Percentiles rank a stretch among this genome's conserved stretches.
These are phyloP conservation scores for Clavariopsis aquatica DNA, from an alignment of 495 filamentous ascomycete species.

Conservation along the genomic window DNA sequence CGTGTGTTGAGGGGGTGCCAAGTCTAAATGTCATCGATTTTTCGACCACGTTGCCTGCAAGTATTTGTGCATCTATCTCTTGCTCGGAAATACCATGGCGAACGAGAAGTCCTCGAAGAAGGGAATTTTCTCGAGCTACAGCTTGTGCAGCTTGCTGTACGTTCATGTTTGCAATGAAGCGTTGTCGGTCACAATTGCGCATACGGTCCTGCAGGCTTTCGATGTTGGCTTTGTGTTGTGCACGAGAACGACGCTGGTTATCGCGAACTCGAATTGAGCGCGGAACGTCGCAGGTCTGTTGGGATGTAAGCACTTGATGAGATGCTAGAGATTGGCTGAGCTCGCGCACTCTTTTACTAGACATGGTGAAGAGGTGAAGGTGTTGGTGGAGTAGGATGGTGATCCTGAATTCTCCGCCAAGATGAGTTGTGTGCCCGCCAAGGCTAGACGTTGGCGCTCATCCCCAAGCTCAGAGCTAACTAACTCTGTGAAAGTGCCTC, in stretches of 20 bases:
- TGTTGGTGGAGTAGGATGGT: no score
- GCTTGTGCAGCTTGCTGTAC: slow-evolving; percentile 19
- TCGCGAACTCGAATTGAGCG: slow-evolving; percentile 19
- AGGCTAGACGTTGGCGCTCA: no score
- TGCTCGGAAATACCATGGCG: slow-evolving; percentile 5
- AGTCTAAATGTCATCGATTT: neutral
- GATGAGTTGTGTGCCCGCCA: no score
- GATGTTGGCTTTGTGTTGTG: slow-evolving; percentile 11
- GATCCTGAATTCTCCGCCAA: no score
- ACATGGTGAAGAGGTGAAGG: no score
- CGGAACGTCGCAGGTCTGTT: slow-evolving; percentile 6
- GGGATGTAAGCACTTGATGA: no score
- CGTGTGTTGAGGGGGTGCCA: neutral
- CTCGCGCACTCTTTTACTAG: no score
- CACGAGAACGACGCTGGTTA: slow-evolving; percentile 27
- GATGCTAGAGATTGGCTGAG: no score
- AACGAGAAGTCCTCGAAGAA: slow-evolving; percentile 12
- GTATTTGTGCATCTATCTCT: slow-evolving; percentile 16
- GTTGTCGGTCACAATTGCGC: slow-evolving; percentile 9
- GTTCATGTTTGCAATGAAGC: slow-evolving; percentile 8
- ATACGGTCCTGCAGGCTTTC: slow-evolving; percentile 9
- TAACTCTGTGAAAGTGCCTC: no score
- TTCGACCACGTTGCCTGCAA: neutral
- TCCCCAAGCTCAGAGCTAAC: no score
- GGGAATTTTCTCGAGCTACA: slow-evolving; percentile 16